Evolutionary conservation across 106 monocot genomes (phyloP).

Genomic region (Dioscorea alata): DNA sequence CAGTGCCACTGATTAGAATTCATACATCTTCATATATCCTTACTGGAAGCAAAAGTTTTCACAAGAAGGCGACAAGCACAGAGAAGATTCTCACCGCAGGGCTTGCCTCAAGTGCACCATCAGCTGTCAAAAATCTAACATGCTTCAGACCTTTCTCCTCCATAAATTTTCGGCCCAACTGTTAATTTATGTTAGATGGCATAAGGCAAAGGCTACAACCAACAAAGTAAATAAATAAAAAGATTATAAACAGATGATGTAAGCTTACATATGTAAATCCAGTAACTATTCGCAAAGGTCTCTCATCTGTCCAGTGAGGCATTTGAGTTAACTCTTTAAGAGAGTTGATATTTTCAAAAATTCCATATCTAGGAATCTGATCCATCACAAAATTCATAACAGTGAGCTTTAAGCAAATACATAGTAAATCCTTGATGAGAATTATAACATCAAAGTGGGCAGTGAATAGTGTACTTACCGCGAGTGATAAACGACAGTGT

Average conservation of each 20-base stretch:
- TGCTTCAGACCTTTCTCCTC: conserved; percentile 80
- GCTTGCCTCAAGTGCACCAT: conserved; percentile 94
- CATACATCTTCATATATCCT: too few species aligned
- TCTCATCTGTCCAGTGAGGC: conserved; percentile 84
- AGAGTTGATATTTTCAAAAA: conserved; percentile 94
- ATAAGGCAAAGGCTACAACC: too few species aligned
- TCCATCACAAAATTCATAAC: neutral
- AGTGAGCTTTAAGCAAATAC: too few species aligned
- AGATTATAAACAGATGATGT: too few species aligned
- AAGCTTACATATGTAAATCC: conserved; percentile 77
- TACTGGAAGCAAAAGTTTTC: too few species aligned
- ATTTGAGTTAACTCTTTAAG: conserved; percentile 69
- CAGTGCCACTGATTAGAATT: too few species aligned
- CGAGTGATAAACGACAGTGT: conserved; percentile 84
- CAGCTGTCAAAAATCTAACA: conserved; percentile 69
- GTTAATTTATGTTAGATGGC: neutral
- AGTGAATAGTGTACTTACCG: conserved; percentile 48
- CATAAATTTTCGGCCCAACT: conserved; percentile 81
- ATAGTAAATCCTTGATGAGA: too few species aligned
- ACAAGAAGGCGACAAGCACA: too few species aligned
- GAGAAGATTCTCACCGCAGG: conserved; percentile 67
- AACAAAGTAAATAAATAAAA: too few species aligned
- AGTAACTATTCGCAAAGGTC: conserved; percentile 80
- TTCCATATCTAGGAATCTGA: conserved; percentile 93
- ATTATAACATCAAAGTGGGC: too few species aligned